Percentiles rank a stretch among this genome's conserved stretches.
phyloP scores from a whole-genome alignment of 108 stramenopile species.

The Discostella stelligeroides region DNA sequence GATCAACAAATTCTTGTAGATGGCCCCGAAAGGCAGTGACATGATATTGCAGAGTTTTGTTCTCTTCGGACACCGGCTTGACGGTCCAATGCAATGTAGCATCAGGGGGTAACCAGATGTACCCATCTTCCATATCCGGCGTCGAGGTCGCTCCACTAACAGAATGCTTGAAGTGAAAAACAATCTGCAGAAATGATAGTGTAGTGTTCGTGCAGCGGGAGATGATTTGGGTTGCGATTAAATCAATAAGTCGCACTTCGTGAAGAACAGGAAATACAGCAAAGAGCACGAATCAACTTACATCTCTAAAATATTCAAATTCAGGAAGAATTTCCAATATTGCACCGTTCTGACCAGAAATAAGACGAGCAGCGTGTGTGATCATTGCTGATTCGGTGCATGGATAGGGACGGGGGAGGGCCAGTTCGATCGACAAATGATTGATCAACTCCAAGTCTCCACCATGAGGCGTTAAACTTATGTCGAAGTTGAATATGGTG shows the following conservation, averaged over 20 bases:
- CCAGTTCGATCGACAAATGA: constrained; percentile 82
- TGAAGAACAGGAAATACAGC: too few relatives aligned
- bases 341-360: constrained; percentile 79
- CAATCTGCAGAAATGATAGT: constrained; percentile 34
- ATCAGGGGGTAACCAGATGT: constrained; percentile 82
- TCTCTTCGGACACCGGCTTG: constrained; percentile 62
- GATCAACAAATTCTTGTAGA: constrained; percentile 76
- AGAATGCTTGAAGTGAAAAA: constrained; percentile 96
- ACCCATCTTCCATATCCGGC: constrained; percentile 63
- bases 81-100: constrained; percentile 83
- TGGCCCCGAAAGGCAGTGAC: constrained; percentile 77
- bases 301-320: constrained; percentile 95
- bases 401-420: constrained; percentile 76
- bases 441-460: constrained; percentile 85
- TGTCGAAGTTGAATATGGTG: constrained; percentile 92
- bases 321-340: constrained; percentile 96
- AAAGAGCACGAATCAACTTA: neutral
- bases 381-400: constrained; percentile 64
- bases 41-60: constrained; percentile 65
- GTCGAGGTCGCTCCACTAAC: constrained; percentile 81
- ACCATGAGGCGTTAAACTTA: constrained; percentile 63
- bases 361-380: constrained; percentile 75
- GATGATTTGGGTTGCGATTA: neutral
- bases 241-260: neutral
- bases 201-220: neutral